Evolutionary conservation across 2,329 filamentous ascomycete genomes (phyloP), one percentile per base, ranked within the genome.

Genomic region (Penicillium sp.): DNA sequence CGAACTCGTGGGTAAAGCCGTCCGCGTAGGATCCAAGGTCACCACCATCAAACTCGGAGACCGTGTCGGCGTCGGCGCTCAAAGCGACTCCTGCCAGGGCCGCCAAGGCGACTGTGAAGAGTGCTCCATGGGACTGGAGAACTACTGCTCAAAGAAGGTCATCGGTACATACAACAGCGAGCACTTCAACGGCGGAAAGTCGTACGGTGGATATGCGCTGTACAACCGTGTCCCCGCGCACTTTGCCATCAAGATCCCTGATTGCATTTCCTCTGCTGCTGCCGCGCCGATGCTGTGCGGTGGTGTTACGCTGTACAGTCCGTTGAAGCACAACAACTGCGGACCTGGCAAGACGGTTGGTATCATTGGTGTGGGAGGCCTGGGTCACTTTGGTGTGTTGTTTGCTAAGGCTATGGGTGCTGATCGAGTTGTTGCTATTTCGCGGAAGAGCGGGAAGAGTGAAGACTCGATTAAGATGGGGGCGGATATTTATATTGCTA

Each of bases 221-320:
- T 82, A 86, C 64, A 79, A 81, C 64, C 79, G 85, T 11, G 77
- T 77, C 0, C 79, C 80, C 2, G 75, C 73, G 6, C 81, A 83
- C 63, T 92, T 90, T 62, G 80, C 80, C 0, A 70, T 85, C 64
- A 83, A 78, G 71, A 85, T 86, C 55, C 84, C 84, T 0, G 78
- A 81, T 33, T 69, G 56, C 0, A 66, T 86, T 26, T 58, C 73
- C 3, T 79, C 76, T 42, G 78, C 77, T 20, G 75, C 79, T 27
- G 83, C 82, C 0, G 83, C 89, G 0, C 89, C 89, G 0, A 88
- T 94, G 80, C 79, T 94, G 46, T 94, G 90, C 65, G 90, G 86
- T 11, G 90, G 90, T 15, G 81, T 92, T 49, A 94, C 90, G 0
- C 82, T 87, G 0, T 94, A 84, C 69, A 82, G 82, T 2, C 90